Evolutionary conservation across 2,329 filamentous ascomycete genomes (phyloP).

Genomic region (Ophiognomonia clavigignenti-juglandacearum): DNA sequence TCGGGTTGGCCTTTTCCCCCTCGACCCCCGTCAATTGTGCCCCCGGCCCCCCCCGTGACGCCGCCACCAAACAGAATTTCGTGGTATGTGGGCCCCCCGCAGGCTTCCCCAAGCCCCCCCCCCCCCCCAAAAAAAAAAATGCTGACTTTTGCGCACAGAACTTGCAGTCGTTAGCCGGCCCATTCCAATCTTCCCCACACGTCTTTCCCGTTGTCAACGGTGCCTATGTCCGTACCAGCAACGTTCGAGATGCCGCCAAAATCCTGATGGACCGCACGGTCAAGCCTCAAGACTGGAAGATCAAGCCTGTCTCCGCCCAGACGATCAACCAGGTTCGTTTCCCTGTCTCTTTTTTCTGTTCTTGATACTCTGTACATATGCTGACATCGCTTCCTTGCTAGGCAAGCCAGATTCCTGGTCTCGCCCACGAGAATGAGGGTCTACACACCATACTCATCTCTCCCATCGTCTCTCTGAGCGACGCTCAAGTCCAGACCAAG

Average conservation of each 20-base stretch:
- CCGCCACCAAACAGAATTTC: slow-evolving; percentile 40
- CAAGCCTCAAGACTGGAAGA: slow-evolving; percentile 37
- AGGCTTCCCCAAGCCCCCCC: no score
- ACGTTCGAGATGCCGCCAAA: slow-evolving; percentile 54
- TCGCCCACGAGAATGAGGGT: slow-evolving; percentile 46
- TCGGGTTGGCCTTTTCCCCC: no score
- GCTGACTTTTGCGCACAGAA: slow-evolving; percentile 28
- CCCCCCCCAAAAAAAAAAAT: no score
- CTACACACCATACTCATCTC: slow-evolving; percentile 49
- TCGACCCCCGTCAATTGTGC: slow-evolving; percentile 37
- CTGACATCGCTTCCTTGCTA: not conserved
- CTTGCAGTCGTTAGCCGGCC: slow-evolving; percentile 29
- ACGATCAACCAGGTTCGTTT: slow-evolving; percentile 37
- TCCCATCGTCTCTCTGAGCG: slow-evolving; percentile 15
- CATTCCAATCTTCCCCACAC: slow-evolving; percentile 33
- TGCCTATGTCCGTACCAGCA: slow-evolving; percentile 52
- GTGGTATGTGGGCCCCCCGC: slow-evolving; percentile 30
- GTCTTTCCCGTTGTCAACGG: slow-evolving; percentile 33
- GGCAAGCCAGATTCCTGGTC: slow-evolving; percentile 13
- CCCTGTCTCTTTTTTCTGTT: not conserved
- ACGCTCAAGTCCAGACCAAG: slow-evolving; percentile 9
- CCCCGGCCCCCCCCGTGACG: slow-evolving; percentile 23
- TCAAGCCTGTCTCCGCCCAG: slow-evolving; percentile 37
- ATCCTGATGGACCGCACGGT: slow-evolving; percentile 40
- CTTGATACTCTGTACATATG: not conserved